Percentiles rank a stretch among this genome's conserved stretches.
Conservation (phyloP, 441 rosid species). For the Codiaeum variegatum region DNA sequence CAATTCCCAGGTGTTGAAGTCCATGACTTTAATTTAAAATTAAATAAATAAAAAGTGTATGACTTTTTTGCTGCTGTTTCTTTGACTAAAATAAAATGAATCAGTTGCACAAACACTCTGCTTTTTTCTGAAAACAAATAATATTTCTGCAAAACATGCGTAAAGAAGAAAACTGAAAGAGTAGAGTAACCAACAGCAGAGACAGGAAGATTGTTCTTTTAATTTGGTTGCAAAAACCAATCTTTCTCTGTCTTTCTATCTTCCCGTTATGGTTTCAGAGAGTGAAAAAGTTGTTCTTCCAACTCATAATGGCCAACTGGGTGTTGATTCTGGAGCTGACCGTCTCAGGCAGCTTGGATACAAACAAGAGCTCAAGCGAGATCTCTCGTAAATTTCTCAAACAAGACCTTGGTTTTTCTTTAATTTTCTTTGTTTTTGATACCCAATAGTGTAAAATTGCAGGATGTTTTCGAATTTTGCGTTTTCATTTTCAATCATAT, state of each 20-base stretch:
- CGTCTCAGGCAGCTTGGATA: conserved; percentile 87
- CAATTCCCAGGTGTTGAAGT: neutral
- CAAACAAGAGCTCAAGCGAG: conserved; percentile 96
- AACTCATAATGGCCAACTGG: conserved; percentile 24
- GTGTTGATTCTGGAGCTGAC: conserved; percentile 62
- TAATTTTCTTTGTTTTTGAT: neutral
- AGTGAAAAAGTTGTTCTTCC: conserved; percentile 28
- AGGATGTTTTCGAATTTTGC: conserved; percentile 91
- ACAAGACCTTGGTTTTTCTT: conserved; percentile 1
- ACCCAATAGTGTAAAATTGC: conserved; percentile 20
- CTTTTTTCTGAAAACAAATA: neutral
- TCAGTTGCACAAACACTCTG: neutral
- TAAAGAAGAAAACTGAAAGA: neutral
- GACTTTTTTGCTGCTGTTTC: neutral
- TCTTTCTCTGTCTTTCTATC: neutral
- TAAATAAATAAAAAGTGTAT: no score
- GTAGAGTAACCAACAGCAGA: neutral
- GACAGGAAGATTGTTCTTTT: neutral
- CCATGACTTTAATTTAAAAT: no score
- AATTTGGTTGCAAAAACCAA: conserved; percentile 1
- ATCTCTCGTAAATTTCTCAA: conserved; percentile 60
- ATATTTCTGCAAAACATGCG: no score
- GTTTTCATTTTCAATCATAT: conserved; percentile 85
- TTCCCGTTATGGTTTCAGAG: conserved; percentile 13
- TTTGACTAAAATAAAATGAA: neutral